A percentile compares a stretch with the other conserved stretches of the same genome.
phyloP scores from a whole-genome alignment of 129 eudicot species.

The Cynara cardunculus region DNA sequence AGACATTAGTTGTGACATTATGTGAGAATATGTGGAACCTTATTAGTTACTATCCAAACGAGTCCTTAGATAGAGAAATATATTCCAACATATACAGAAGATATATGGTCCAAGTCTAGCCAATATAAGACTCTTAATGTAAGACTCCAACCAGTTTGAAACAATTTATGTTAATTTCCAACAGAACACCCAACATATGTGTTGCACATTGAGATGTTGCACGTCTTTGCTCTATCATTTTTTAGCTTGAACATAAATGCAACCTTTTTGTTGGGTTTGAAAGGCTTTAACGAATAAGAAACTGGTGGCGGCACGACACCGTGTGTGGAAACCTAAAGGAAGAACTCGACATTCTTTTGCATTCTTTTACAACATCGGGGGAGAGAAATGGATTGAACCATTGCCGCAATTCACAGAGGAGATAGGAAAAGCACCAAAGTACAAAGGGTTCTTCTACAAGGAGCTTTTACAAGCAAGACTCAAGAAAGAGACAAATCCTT shows the following conservation, averaged over 20 bases:
- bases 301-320: constrained; percentile 18
- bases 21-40: neutral
- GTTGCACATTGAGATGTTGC: neutral
- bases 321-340: constrained; percentile 23
- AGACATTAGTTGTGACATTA: too few species aligned
- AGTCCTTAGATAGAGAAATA: too few species aligned
- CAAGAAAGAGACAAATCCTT: constrained; percentile 16
- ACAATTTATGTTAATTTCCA: neutral
- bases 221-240: neutral
- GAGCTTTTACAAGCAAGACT: constrained; percentile 22
- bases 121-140: neutral
- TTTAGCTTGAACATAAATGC: neutral
- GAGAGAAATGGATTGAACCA: constrained; percentile 36
- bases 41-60: too few species aligned
- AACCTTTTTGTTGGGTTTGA: neutral
- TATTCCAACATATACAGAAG: too few species aligned
- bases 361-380: constrained; percentile 18
- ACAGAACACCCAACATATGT: neutral
- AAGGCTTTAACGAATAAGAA: constrained; percentile 28
- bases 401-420: constrained; percentile 17
- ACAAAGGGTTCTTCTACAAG: constrained; percentile 29
- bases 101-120: neutral
- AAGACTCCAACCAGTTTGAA: neutral
- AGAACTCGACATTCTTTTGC: constrained; percentile 17
- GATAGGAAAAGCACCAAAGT: constrained; percentile 32